A percentile compares a stretch with the other conserved stretches of the same genome.
phyloP scores from a whole-genome alignment of 148 eudicot species.

The Drosera capensis region DNA sequence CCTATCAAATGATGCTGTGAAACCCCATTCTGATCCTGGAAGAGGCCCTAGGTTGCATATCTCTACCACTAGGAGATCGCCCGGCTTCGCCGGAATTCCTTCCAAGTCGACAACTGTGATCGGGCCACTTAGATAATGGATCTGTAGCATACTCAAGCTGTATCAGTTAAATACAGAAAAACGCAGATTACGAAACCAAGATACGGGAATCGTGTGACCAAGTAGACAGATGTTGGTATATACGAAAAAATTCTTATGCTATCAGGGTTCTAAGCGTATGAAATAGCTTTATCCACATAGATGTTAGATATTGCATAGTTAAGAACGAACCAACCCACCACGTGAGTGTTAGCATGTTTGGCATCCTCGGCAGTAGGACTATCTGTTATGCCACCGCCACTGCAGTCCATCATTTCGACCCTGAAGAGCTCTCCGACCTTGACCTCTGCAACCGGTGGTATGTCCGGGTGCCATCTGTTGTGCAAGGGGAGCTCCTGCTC shows the following conservation, averaged over 20 bases:
- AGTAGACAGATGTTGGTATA: too few relatives aligned
- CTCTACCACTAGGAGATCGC: slow-evolving; percentile 78
- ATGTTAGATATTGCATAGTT: too few relatives aligned
- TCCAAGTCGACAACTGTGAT: slow-evolving; percentile 47
- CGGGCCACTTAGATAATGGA: slow-evolving; percentile 88
- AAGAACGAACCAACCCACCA: slow-evolving; percentile 26
- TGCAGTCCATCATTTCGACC: slow-evolving; percentile 75
- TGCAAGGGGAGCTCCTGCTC: slow-evolving; percentile 53
- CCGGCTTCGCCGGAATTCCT: slow-evolving; percentile 61
- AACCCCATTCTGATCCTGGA: slow-evolving; percentile 94
- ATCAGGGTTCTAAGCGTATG: too few relatives aligned
- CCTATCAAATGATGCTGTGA: slow-evolving; percentile 81
- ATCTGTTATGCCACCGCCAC: slow-evolving; percentile 41
- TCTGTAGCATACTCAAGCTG: slow-evolving; percentile 25
- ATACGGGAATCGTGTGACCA: too few relatives aligned
- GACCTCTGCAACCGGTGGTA: slow-evolving; percentile 51
- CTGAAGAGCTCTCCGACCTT: slow-evolving; percentile 39
- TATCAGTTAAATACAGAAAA: too few relatives aligned
- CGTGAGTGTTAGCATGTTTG: slow-evolving; percentile 37
- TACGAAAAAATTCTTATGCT: too few relatives aligned
- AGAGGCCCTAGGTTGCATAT: slow-evolving; percentile 96
- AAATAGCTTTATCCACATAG: too few relatives aligned
- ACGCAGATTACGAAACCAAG: neutral
- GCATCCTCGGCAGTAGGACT: slow-evolving; percentile 46
- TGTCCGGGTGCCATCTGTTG: slow-evolving; percentile 72